A percentile compares a stretch with the other conserved stretches of the same genome.
Conservation (phyloP, 2,329 filamentous ascomycete species). For the Fonsecaea pedrosoi region DNA sequence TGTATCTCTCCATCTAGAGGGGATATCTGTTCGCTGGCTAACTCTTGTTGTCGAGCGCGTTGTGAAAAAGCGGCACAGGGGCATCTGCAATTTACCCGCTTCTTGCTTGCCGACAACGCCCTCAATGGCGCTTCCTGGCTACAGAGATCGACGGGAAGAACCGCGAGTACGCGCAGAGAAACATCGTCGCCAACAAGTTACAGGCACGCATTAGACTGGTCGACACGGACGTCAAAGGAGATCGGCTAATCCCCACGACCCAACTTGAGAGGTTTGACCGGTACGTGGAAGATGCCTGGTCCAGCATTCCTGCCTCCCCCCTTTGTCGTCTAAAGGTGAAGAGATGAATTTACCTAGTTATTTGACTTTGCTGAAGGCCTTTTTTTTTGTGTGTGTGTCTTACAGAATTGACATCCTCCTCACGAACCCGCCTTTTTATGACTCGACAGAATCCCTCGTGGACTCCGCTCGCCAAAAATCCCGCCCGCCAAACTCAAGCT, state of each 20-base stretch:
- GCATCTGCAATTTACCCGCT: constrained; percentile 91
- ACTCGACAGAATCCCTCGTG: constrained; percentile 72
- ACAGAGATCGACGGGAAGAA: constrained; percentile 82
- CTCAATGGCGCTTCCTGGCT: constrained; percentile 73
- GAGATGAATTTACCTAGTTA: neutral
- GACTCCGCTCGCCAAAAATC: constrained; percentile 70
- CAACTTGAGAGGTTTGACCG: constrained; percentile 46
- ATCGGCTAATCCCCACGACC: constrained; percentile 65
- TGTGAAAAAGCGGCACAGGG: constrained; percentile 71
- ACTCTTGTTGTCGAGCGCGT: neutral
- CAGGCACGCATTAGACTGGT: constrained; percentile 69
- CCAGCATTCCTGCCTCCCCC: neutral
- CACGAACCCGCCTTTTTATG: constrained; percentile 95
- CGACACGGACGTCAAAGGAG: constrained; percentile 52
- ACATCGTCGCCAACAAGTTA: constrained; percentile 71
- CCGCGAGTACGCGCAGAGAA: constrained; percentile 68
- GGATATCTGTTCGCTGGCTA: neutral
- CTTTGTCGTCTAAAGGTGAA: neutral
- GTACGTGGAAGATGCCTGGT: constrained; percentile 35
- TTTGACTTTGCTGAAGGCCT: neutral
- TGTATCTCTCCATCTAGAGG: neutral
- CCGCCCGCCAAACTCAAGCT: constrained; percentile 69
- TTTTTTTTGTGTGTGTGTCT: no score
- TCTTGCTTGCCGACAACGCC: constrained; percentile 72
- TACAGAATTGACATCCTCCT: constrained; percentile 78